Evolutionary conservation across 202 grass and related monocot species (phyloP), one percentile per base, ranked within the genome.

Genomic region (Zizania palustris): DNA sequence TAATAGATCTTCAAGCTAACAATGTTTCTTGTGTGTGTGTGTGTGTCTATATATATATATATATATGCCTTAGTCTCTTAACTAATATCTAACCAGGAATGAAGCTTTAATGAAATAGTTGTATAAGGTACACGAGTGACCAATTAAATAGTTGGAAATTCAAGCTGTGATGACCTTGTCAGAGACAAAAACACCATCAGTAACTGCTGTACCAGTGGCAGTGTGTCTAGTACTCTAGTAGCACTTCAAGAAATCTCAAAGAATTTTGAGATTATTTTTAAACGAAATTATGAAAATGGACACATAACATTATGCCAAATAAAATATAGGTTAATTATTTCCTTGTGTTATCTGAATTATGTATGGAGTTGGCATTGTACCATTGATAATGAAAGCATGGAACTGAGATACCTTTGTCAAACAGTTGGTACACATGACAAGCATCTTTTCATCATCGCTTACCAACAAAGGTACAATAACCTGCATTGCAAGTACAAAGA

Each of bases 401-500:
- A 45, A 78, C 66, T 61, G 45, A 72, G 20, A 67, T 91, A 89
- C 93, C 93, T 97, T 97, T 61, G 93, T 97, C 81, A 97, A 87
- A 85, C 88, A 93, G 75, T 97, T 97, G 74, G 91, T 97, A 75
- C 83, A 91, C 63, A 85, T 60, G 75, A 93, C 86, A 80, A 89
- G 85, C 40, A 75, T 91, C 87, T 83, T 97, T 84, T 97, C 93
- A 78, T 97, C 90, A 72, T 87, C 90, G 78, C 50, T 77, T 73
- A 87, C 88, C 81, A 97, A 79, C 54, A 97, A 83, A 71, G 90
- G 90, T 38, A 87, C 83, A 80, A 93, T 80, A 81, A 91, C 86
- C 93, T 97, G 85, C 41, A 80, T 41, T 62, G 67, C 19, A 81
- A 74, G 56, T 37, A 65, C 50, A 53, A 49, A 53, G 16, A 74